Evolutionary conservation across 768 basidiomycete species (phyloP), one percentile per base, ranked within the genome.

Genomic region (Arthromyces matolae): DNA sequence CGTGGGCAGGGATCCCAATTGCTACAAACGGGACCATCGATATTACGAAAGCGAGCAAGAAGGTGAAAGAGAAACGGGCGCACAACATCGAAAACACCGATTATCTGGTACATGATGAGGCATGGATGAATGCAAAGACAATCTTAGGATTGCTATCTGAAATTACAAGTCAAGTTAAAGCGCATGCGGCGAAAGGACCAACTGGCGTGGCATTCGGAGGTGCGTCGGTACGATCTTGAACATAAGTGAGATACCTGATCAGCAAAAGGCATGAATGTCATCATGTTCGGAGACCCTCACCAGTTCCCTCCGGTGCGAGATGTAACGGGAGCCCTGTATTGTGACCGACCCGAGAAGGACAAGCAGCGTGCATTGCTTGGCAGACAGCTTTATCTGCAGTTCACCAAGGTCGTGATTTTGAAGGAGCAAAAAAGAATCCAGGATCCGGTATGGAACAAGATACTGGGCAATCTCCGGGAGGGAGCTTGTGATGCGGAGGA

Each of bases 301-400:
- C 75, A 75, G 54, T 75, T 77, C 51, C 74, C 72, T 3, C 73
- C 71, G 0, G 72, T 77, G 0, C 56, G 43, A 5, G 24, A 63
- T 46, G 44, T 8, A 2, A 18, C 20, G 5, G 63, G 61, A 14
- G 47, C 64, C 8, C 56, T 69, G 6, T 68, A 52, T 40, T 32
- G 51, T 16, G 6, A 48, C 58, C 3, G 14, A 25, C 0, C 52
- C 52, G 36, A 23, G 42, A 38, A 8, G 9, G 18, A 37, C 24
- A 18, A 43, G 12, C 22, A 64, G 2, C 65, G 71, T 1, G 31
- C 57, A 4, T 19, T 35, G 4, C 28, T 70, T 0, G 71, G 63
- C 46, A 41, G 58, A 25, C 48, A 63, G 27, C 22, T 45, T 1
- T 45, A 32, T n/a, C 32, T 19, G 10, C 43, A 45, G 27, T 71